phyloP scores from a whole-genome alignment of 768 basidiomycete species.

The Boletus rubroflammeus region DNA sequence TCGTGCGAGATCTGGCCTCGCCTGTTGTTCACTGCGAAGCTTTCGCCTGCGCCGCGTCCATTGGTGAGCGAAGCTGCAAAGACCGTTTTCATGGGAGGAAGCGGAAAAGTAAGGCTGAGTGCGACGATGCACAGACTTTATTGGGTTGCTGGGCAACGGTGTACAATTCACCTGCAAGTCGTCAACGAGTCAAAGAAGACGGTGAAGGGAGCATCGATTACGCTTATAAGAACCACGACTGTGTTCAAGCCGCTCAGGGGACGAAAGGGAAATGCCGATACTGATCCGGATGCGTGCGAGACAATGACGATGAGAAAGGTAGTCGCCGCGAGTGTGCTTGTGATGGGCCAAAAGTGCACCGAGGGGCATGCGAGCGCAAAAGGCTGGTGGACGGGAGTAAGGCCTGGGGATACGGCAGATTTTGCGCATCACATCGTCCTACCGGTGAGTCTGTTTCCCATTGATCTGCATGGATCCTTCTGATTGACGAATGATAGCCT shows the following conservation, averaged over 20 bases:
- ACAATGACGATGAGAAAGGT: constrained; percentile 59
- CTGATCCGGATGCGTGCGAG: constrained; percentile 59
- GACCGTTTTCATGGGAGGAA: constrained; percentile 58
- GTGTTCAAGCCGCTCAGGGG: constrained; percentile 50
- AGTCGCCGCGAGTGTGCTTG: constrained; percentile 61
- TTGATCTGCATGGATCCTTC: constrained; percentile 1
- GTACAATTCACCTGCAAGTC: constrained; percentile 62
- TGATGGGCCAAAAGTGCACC: constrained; percentile 58
- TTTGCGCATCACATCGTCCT: constrained; percentile 69
- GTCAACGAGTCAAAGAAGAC: constrained; percentile 65
- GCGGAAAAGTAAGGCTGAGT: constrained; percentile 60
- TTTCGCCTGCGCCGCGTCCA: constrained; percentile 58
- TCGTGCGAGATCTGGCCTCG: constrained; percentile 77
- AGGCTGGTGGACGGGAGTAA: constrained; percentile 89
- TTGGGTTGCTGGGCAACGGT: constrained; percentile 83
- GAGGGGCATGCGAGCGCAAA: constrained; percentile 73
- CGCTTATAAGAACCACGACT: constrained; percentile 62
- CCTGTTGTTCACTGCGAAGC: constrained; percentile 55
- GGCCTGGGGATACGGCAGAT: constrained; percentile 52
- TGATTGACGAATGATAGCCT: constrained; percentile 39
- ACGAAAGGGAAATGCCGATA: constrained; percentile 30
- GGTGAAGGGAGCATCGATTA: constrained; percentile 61
- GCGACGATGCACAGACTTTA: constrained; percentile 65
- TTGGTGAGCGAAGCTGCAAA: constrained; percentile 55
- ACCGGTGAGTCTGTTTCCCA: constrained; percentile 53